phyloP scores from a whole-genome alignment of 164 flowering plant genomes.

The Aristolochia fimbriata region DNA sequence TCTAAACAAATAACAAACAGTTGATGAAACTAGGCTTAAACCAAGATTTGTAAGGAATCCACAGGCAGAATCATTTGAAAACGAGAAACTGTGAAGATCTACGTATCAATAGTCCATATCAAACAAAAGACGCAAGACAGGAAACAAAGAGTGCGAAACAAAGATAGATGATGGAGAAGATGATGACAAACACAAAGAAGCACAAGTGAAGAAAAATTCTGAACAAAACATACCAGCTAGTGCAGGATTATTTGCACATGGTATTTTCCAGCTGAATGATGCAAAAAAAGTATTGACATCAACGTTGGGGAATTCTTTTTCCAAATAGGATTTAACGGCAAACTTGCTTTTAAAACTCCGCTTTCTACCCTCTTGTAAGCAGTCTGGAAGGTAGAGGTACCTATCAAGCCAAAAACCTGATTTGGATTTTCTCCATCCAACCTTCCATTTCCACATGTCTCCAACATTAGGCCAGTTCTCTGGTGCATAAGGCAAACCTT shows the following conservation, averaged over 20 bases:
- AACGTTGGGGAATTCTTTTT: constrained; percentile 31
- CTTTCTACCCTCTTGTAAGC: constrained; percentile 18
- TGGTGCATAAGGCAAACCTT: constrained; percentile 89
- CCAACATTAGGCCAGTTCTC: constrained; percentile 66
- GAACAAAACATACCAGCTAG: constrained; percentile 26
- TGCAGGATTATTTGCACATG: constrained; percentile 1
- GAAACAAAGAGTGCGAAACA: too few species aligned
- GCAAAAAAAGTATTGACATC: constrained; percentile 56
- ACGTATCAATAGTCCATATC: too few species aligned
- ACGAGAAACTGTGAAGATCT: too few species aligned
- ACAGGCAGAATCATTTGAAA: too few species aligned
- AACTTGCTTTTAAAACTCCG: constrained; percentile 45
- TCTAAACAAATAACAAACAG: too few species aligned
- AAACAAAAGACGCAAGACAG: too few species aligned
- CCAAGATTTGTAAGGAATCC: too few species aligned
- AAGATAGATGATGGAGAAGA: too few species aligned
- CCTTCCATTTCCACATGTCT: constrained; percentile 76
- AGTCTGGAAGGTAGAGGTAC: constrained; percentile 45
- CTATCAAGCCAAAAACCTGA: constrained; percentile 51
- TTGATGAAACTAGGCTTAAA: too few species aligned
- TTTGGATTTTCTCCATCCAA: constrained; percentile 39
- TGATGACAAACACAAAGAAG: too few species aligned
- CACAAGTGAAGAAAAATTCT: background rate
- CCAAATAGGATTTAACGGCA: constrained; percentile 36
- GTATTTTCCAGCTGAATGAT: constrained; percentile 78